Evolutionary conservation across 1,284 basidiomycete species (phyloP), one percentile per base, ranked within the genome.

Genomic region (Puccinia hordei): DNA sequence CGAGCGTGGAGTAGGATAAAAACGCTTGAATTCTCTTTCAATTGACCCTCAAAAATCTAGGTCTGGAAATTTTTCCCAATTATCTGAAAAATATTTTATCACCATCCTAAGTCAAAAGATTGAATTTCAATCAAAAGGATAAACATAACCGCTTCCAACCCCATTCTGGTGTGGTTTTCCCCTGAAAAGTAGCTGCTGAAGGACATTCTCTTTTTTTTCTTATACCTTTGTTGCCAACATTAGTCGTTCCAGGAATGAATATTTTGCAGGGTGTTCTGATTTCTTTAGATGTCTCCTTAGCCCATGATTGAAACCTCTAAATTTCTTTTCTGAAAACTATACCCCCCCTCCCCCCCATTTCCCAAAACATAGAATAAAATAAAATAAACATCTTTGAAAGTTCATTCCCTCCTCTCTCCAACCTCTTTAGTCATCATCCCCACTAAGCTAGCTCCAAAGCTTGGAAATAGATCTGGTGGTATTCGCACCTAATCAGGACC

Each of bases 171-270:
- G 51, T 12, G 13, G 22, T 4, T 19, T 53, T n/a, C 22, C 17
- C 17, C 4, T n/a, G 17, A 22, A n/a, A 22, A 38, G 24, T 1
- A 65, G 38, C 22, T 4, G 51, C 51, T n/a, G n/a, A n/a, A n/a
- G n/a, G n/a, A n/a, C n/a, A 6, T 53, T 5, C 6, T 71, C 27
- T 53, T 35, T 22, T 44, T 71, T 46, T 46, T 30, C n/a, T 10
- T 22, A n/a, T n/a, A n/a, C n/a, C n/a, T 35, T 66, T 66, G 63
- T 66, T 66, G 41, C 63, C 63, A 66, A 15, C n/a, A 66, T 66
- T 66, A 66, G 41, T 19, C 63, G 35, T 41, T 38, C 19, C 19
- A 63, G 12, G 27, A 30, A 63, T 12, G 61, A 22, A 35, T 38
- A 19, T 63, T 63, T 1, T 46, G 13, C 22, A 19, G 38, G 63